These are phyloP conservation scores for Chrysanthemum makinoi DNA, from an alignment of 129 eudicot genomes.

Conservation along the genomic window DNA sequence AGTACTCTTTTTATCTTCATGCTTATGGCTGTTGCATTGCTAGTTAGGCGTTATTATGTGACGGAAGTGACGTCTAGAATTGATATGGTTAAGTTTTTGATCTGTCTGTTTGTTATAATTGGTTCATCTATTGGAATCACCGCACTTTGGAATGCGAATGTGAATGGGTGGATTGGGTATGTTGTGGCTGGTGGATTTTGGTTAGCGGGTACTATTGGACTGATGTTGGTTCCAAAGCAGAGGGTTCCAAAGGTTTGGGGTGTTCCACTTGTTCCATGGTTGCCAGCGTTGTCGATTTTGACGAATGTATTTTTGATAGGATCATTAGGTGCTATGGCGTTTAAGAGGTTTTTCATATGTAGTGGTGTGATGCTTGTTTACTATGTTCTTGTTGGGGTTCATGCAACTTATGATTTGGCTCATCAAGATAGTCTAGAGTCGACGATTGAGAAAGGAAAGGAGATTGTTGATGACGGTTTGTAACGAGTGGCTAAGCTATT, in stretches of 20 bases:
- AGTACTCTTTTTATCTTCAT: constrained; percentile 82
- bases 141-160: constrained; percentile 40
- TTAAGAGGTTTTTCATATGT: constrained; percentile 69
- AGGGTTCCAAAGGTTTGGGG: constrained; percentile 80
- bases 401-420: constrained; percentile 83
- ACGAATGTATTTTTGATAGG: constrained; percentile 75
- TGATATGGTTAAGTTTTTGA: constrained; percentile 41
- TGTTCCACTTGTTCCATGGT: constrained; percentile 81
- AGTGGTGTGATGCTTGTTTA: constrained; percentile 72
- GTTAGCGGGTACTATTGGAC: constrained; percentile 48
- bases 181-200: constrained; percentile 46
- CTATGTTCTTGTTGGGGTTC: constrained; percentile 74
- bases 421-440: constrained; percentile 36
- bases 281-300: constrained; percentile 65
- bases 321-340: constrained; percentile 58
- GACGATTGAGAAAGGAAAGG: constrained; percentile 40
- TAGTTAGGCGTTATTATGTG: constrained; percentile 70
- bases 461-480: constrained; percentile 4
- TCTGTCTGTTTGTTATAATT: constrained; percentile 41
- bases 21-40: constrained; percentile 86
- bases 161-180: constrained; percentile 55
- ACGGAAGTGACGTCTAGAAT: constrained; percentile 44
- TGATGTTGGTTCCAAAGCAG: constrained; percentile 51
- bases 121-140: constrained; percentile 59
- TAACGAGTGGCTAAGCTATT: not conserved